Evolutionary conservation across 345 rosid species (phyloP).

Genomic region (Anastatica hierochuntica): DNA sequence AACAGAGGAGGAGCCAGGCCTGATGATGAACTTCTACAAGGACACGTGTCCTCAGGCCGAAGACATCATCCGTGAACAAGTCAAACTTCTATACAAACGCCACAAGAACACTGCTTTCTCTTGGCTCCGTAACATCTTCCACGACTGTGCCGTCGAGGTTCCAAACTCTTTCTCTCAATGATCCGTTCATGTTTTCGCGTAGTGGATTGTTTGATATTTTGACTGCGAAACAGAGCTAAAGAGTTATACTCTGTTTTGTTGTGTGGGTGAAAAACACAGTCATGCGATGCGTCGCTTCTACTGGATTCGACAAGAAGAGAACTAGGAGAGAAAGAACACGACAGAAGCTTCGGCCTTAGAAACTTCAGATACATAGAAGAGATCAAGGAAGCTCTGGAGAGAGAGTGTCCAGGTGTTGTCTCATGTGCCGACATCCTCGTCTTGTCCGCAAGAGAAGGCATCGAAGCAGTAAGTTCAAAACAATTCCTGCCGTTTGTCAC

Average conservation of each 20-base stretch:
- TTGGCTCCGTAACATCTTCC: conserved; percentile 98
- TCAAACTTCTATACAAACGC: conserved; percentile 86
- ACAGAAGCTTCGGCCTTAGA: conserved; percentile 89
- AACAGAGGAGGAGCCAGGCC: conserved; percentile 45
- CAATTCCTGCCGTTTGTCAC: neutral
- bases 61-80: conserved; percentile 82
- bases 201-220: no score
- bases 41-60: conserved; percentile 95
- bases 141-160: conserved; percentile 95
- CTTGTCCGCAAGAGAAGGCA: conserved; percentile 80
- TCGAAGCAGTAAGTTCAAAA: conserved; percentile 45
- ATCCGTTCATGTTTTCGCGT: no score
- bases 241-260: neutral
- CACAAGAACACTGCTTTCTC: conserved; percentile 99
- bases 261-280: conserved; percentile 26
- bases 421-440: conserved; percentile 87
- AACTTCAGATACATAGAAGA: conserved; percentile 91
- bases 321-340: conserved; percentile 92
- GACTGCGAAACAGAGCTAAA: no score
- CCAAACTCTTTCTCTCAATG: neutral
- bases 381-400: conserved; percentile 88
- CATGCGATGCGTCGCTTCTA: conserved; percentile 93
- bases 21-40: conserved; percentile 73
- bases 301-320: conserved; percentile 91
- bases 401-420: conserved; percentile 91